Base-by-base conservation (phyloP, 169 alveolate species). In the Plasmodium inui region DNA sequence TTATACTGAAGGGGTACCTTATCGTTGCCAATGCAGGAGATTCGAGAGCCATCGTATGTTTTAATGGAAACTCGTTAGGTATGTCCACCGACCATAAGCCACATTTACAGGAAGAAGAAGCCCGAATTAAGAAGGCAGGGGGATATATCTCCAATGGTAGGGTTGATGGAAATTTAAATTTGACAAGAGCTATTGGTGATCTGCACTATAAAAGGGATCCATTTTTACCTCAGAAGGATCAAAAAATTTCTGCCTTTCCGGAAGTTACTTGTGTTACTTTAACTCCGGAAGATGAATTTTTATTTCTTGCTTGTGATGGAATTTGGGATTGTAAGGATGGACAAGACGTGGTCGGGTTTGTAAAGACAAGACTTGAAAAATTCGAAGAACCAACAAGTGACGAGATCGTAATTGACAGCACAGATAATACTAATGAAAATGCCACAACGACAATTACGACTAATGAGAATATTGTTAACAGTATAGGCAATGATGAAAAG, bases 21-120 rank as follows among this genome's bases (percentile, higher is more conserved):
- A 92, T 97, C 57, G 99, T 98, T 53, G 99, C 99, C 26, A 99
- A 99, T 94, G 99, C 99, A 39, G 99, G 99, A 5, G 99, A 99
- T 95, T 98, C 99, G 41, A 96, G 99, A 84, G 99, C 99, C 10
- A 99, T 99, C 19, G 95, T 98, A 44, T 96, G 99, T 83, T 97
- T 99, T 34, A 97, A 97, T 17, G 99, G 99, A 3, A 95, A 95
- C 61, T 98, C 99, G 0, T 95, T 98, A 30, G 99, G 98, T 71
- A 95, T 99, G 93, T 97, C 99, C 1, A 97, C 97, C 55, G 99
- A 99, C 91, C 99, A 99, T 97, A 99, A 99, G 83, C 99, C 99
- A 3, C 99, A 97, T 79, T 95, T 98, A 57, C 98, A 98, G n/a
- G 97, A 95, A 81, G 99, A 99, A 93, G 96, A 95, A 57, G 93